Conservation (phyloP, 1,284 basidiomycete genomes). For the Ceratobasidium sp. region DNA sequence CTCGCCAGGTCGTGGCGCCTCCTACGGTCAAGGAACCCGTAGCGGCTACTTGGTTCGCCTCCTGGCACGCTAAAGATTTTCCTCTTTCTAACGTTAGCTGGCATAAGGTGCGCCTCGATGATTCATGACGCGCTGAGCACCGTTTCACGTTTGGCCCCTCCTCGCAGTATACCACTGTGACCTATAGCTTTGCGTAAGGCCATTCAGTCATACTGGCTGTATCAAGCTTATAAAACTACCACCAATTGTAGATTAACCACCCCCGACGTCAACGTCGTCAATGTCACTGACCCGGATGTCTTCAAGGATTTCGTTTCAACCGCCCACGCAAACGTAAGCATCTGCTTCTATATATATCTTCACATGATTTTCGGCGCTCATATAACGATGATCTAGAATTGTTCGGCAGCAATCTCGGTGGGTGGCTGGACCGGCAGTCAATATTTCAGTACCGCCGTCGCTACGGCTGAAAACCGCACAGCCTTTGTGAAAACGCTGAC, state of each 20-base stretch:
- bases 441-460: slow-evolving; percentile 63
- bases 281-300: slow-evolving; percentile 41
- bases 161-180: slow-evolving; percentile 39
- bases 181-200: slow-evolving; percentile 45
- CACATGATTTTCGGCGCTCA: neutral
- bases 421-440: slow-evolving; percentile 46
- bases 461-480: slow-evolving; percentile 53
- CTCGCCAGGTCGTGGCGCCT: neutral
- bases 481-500: slow-evolving; percentile 62
- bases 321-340: slow-evolving; percentile 46
- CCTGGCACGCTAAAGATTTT: slow-evolving; percentile 44
- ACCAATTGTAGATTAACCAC: slow-evolving; percentile 20
- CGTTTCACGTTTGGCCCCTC: neutral
- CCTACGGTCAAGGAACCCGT: slow-evolving; percentile 13
- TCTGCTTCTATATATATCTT: neutral
- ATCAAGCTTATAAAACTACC: neutral
- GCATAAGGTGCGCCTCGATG: slow-evolving; percentile 31
- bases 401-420: slow-evolving; percentile 42
- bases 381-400: slow-evolving; percentile 38
- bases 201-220: neutral
- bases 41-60: slow-evolving; percentile 41
- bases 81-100: slow-evolving; percentile 43
- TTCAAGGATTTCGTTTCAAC: slow-evolving; percentile 46
- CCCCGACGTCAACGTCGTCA: slow-evolving; percentile 33
- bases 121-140: neutral